These are phyloP conservation scores for Dacryopinax spathularia DNA, from an alignment of 768 basidiomycete genomes.

Conservation along the genomic window DNA sequence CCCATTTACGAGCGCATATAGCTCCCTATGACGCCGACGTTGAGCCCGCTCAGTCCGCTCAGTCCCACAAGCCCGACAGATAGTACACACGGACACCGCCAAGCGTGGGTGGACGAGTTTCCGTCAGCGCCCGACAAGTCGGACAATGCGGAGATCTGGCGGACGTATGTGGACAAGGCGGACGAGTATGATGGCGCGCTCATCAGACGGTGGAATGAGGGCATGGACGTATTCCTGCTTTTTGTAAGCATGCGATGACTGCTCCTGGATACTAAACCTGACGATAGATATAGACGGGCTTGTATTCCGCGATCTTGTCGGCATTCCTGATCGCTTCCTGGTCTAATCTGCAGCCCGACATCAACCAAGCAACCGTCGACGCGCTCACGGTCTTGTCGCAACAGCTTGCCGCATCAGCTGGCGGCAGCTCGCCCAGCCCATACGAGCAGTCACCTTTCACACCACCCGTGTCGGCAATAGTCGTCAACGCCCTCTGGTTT, in stretches of 20 bases:
- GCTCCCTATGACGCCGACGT: no score
- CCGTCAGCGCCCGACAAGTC: neutral
- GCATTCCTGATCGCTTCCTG: slow-evolving; percentile 21
- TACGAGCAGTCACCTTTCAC: slow-evolving; percentile 6
- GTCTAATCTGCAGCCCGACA: slow-evolving; percentile 14
- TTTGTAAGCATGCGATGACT: neutral
- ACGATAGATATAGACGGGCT: slow-evolving; percentile 18
- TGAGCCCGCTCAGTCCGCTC: neutral
- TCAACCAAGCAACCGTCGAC: slow-evolving; percentile 9
- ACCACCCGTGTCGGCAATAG: slow-evolving; percentile 23
- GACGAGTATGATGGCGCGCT: slow-evolving; percentile 6
- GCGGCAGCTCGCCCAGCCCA: neutral
- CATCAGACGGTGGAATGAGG: slow-evolving; percentile 7
- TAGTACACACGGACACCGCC: neutral
- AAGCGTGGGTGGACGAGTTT: neutral
- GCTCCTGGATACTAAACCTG: neutral
- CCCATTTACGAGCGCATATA: no score
- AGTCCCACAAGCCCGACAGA: neutral
- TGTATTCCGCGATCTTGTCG: slow-evolving; percentile 21
- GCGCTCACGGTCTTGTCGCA: neutral
- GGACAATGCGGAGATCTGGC: slow-evolving; percentile 10
- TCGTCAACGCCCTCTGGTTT: slow-evolving; percentile 34
- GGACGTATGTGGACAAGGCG: slow-evolving; percentile 9
- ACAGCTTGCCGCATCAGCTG: neutral
- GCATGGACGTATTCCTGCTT: slow-evolving; percentile 6